Evolutionary conservation across 495 filamentous ascomycete genomes (phyloP).

Genomic region (Penicillium angulare): DNA sequence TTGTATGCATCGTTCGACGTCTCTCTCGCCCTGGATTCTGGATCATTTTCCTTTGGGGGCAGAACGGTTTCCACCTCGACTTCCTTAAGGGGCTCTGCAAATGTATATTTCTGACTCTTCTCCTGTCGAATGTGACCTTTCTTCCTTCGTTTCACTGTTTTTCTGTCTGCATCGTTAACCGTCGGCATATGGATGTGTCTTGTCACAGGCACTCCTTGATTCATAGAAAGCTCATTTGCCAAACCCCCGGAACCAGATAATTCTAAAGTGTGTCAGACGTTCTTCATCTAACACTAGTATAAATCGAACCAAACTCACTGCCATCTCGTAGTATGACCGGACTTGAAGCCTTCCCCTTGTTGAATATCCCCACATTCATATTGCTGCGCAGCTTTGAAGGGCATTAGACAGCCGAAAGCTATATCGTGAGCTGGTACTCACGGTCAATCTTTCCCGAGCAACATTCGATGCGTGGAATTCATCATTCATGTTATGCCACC

Average conservation of each 20-base stretch:
- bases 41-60: too few species aligned
- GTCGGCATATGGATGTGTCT: too few species aligned
- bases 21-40: too few species aligned
- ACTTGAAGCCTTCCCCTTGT: slow-evolving; percentile 65
- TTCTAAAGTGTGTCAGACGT: too few species aligned
- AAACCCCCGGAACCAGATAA: too few species aligned
- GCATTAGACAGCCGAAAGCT: slow-evolving; percentile 18
- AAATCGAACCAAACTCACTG: slow-evolving; percentile 2
- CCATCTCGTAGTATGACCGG: slow-evolving; percentile 49
- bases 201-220: too few species aligned
- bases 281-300: too few species aligned
- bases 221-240: too few species aligned
- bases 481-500: slow-evolving; percentile 51
- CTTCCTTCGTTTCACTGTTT: too few species aligned
- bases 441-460: slow-evolving; percentile 59
- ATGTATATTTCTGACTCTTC: not conserved
- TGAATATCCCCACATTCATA: slow-evolving; percentile 61
- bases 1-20: too few species aligned
- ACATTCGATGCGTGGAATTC: slow-evolving; percentile 66
- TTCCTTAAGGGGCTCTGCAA: not conserved
- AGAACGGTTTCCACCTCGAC: not conserved
- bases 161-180: too few species aligned
- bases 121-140: not conserved
- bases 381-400: slow-evolving; percentile 49
- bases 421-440: slow-evolving; percentile 31